Conservation (phyloP, 1,284 basidiomycete species). For the Naganishia liquefaciens region DNA sequence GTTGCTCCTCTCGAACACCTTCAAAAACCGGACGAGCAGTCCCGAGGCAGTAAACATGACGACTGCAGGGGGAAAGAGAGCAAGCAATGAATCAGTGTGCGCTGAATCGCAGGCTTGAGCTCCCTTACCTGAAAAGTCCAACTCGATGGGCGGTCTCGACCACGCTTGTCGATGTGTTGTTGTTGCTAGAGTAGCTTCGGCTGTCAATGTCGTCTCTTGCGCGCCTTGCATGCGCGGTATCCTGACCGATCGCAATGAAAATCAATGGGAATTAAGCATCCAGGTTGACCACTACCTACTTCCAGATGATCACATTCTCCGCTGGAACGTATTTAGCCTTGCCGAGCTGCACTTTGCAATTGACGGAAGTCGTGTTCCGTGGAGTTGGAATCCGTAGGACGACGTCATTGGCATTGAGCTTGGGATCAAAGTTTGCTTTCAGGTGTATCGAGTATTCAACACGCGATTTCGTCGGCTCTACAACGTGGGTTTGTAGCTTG, state of each 20-base stretch:
- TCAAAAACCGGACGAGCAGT: conserved; percentile 91
- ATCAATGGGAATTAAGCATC: background rate
- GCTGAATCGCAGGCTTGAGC: background rate
- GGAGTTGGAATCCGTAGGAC: conserved; percentile 94
- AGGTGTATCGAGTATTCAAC: conserved; percentile 90
- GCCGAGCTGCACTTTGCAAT: conserved; percentile 84
- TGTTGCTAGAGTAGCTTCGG: conserved; percentile 76
- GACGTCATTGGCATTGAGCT: conserved; percentile 89
- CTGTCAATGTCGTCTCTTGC: conserved; percentile 83
- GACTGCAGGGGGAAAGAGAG: conserved; percentile 61
- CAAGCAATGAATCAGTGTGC: background rate
- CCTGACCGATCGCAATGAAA: conserved; percentile 56
- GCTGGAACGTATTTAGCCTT: conserved; percentile 97
- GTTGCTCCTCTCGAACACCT: conserved; percentile 94
- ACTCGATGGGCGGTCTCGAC: conserved; percentile 94
- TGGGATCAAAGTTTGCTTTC: conserved; percentile 84
- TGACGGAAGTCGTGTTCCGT: conserved; percentile 85
- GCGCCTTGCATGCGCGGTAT: conserved; percentile 90
- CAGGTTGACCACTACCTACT: conserved; percentile 64
- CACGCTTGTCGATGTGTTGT: conserved; percentile 90
- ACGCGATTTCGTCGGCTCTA: conserved; percentile 84
- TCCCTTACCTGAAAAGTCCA: conserved; percentile 72
- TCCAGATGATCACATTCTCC: conserved; percentile 96
- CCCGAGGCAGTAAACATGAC: conserved; percentile 98
- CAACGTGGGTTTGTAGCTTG: conserved; percentile 84